Evolutionary conservation across 495 filamentous ascomycete genomes (phyloP).

Genomic region (Aspergillus diversus): DNA sequence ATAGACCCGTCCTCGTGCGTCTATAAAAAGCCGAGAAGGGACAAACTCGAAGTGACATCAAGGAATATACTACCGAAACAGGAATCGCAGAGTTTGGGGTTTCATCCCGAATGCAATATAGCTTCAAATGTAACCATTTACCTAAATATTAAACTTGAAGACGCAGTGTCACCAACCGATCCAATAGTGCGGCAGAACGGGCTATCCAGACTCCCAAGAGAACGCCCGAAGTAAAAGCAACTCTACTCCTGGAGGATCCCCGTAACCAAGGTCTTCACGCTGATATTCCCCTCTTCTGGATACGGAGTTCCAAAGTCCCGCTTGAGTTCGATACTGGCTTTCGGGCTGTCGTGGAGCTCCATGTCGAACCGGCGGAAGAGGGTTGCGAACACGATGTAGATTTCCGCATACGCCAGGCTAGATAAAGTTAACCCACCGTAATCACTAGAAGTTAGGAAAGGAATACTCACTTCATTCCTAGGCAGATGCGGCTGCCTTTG

Average conservation of each 20-base stretch:
- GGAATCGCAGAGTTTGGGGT: too few species aligned
- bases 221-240: neutral
- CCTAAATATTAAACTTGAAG: too few species aligned
- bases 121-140: too few species aligned
- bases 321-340: slow-evolving; percentile 32
- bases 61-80: too few species aligned
- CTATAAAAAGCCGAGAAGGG: too few species aligned
- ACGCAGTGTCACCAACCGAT: too few species aligned
- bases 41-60: too few species aligned
- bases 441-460: neutral
- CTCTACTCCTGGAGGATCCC: slow-evolving; percentile 22
- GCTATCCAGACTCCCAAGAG: neutral
- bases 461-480: slow-evolving; percentile 42
- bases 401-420: slow-evolving; percentile 50
- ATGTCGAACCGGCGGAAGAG: slow-evolving; percentile 45
- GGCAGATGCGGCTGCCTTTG: slow-evolving; percentile 46
- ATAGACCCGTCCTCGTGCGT: too few species aligned
- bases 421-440: slow-evolving; percentile 12
- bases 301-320: slow-evolving; percentile 32
- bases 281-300: slow-evolving; percentile 19
- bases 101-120: too few species aligned
- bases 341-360: slow-evolving; percentile 38
- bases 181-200: too few species aligned
- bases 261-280: slow-evolving; percentile 27
- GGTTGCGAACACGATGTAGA: slow-evolving; percentile 41